Evolutionary conservation across 139 green algal species (phyloP).

Genomic region (Mesostigma viride): DNA sequence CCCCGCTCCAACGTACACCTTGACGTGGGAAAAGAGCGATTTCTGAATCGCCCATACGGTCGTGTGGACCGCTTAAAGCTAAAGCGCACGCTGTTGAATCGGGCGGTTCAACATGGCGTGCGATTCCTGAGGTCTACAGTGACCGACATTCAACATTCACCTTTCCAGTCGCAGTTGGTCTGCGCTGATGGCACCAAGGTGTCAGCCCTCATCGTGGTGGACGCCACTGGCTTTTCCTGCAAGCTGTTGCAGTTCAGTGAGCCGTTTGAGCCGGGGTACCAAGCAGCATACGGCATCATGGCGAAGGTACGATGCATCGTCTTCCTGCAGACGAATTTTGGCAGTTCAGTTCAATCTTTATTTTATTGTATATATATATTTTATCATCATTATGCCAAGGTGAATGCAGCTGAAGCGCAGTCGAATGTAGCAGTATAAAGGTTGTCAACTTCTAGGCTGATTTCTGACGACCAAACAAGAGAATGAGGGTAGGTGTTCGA

Average conservation of each 20-base stretch:
- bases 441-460: too few species aligned
- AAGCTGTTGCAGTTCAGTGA: slow-evolving; percentile 80
- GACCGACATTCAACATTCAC: too few species aligned
- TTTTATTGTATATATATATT: too few species aligned
- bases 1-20: slow-evolving; percentile 72
- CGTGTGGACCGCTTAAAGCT: slow-evolving; percentile 76
- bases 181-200: slow-evolving; percentile 42
- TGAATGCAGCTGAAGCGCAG: too few species aligned
- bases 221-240: slow-evolving; percentile 76
- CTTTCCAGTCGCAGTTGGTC: too few species aligned
- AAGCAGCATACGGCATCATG: slow-evolving; percentile 91
- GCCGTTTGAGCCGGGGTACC: slow-evolving; percentile 83
- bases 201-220: slow-evolving; percentile 60
- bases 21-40: slow-evolving; percentile 33
- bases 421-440: too few species aligned
- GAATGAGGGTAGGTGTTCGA: too few species aligned
- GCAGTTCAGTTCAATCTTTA: too few species aligned
- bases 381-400: too few species aligned
- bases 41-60: slow-evolving; percentile 75
- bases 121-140: slow-evolving; percentile 47
- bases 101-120: slow-evolving; percentile 58
- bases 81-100: slow-evolving; percentile 73
- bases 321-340: too few species aligned
- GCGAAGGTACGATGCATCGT: too few species aligned
- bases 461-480: too few species aligned